phyloP scores from a whole-genome alignment of 495 filamentous ascomycete genomes.

The Sphaerosporella brunnea region DNA sequence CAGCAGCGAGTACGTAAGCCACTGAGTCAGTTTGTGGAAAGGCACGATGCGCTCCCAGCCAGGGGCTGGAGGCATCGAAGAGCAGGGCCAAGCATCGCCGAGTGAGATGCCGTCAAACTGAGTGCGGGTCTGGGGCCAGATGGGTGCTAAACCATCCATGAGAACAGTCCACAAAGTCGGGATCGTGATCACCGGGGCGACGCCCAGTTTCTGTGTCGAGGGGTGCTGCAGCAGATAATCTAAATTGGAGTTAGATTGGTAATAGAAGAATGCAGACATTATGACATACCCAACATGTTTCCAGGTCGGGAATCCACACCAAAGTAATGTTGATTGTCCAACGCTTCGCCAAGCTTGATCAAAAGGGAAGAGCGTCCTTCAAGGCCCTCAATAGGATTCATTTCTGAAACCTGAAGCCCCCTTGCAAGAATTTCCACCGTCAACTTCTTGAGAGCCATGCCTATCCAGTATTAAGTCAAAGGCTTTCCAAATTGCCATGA shows the following conservation, averaged over 20 bases:
- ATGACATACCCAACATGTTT: conserved; percentile 70
- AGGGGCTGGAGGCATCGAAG: conserved; percentile 55
- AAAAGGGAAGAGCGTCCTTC: conserved; percentile 73
- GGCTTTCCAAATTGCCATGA: no score
- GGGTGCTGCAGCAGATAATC: conserved; percentile 89
- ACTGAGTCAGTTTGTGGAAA: conserved; percentile 84
- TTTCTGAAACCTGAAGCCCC: conserved; percentile 65
- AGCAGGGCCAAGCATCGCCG: conserved; percentile 89
- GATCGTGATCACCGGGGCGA: conserved; percentile 63
- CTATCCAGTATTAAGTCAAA: no score
- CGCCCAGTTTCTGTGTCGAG: conserved; percentile 66
- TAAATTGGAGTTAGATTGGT: no score
- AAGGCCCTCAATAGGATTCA: conserved; percentile 71
- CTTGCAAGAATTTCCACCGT: conserved; percentile 55
- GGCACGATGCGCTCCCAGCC: conserved; percentile 87
- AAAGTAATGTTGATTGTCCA: conserved; percentile 71
- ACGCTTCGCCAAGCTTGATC: conserved; percentile 52
- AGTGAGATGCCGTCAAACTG: conserved; percentile 75
- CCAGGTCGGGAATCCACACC: conserved; percentile 72
- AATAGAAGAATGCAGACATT: no score
- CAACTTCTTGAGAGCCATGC: conserved; percentile 51
- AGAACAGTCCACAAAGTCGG: conserved; percentile 80
- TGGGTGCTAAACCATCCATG: conserved; percentile 67
- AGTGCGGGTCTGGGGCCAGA: conserved; percentile 83
- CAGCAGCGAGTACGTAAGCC: conserved; percentile 78